phyloP scores from a whole-genome alignment of 164 flowering plant genomes.

The Annona squamosa region DNA sequence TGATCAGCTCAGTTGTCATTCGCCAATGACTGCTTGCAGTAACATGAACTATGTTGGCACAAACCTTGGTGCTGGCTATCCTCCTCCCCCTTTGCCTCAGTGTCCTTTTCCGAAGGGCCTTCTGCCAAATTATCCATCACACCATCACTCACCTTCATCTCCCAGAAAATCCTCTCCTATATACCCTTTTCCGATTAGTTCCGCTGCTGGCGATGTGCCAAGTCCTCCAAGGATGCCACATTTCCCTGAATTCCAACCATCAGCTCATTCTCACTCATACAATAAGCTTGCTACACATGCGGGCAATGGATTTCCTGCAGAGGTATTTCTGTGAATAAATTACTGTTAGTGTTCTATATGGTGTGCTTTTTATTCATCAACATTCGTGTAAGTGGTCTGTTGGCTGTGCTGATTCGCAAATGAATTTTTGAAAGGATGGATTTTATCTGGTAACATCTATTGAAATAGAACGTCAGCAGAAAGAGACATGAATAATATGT shows the following conservation, averaged over 20 bases:
- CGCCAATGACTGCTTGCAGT: conserved; percentile 10
- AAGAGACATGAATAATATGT: too few species aligned
- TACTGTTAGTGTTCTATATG: not conserved
- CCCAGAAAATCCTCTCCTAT: conserved; percentile 24
- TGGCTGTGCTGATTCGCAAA: too few species aligned
- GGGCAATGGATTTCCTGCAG: conserved; percentile 18
- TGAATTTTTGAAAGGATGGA: too few species aligned
- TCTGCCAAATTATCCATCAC: conserved; percentile 24
- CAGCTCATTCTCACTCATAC: conserved; percentile 11
- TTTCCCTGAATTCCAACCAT: conserved; percentile 15
- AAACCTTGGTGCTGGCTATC: conserved; percentile 32
- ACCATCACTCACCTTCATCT: conserved; percentile 24
- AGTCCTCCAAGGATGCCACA: conserved; percentile 17
- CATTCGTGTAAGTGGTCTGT: not conserved
- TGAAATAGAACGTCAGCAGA: too few species aligned
- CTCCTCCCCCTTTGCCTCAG: conserved; percentile 58
- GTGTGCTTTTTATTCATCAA: not conserved
- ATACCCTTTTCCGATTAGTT: conserved; percentile 30
- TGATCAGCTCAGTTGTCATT: conserved; percentile 25
- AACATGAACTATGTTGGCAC: conserved; percentile 15
- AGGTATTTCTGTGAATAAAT: conserved; percentile 23
- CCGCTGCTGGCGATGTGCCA: conserved; percentile 21
- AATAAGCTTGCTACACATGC: conserved; percentile 21
- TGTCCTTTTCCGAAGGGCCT: conserved; percentile 54
- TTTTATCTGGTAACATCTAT: too few species aligned